Evolutionary conservation across 352 stramenopile species (phyloP), one percentile per base, ranked within the genome.

Genomic region (Globisporangium ultimum): DNA sequence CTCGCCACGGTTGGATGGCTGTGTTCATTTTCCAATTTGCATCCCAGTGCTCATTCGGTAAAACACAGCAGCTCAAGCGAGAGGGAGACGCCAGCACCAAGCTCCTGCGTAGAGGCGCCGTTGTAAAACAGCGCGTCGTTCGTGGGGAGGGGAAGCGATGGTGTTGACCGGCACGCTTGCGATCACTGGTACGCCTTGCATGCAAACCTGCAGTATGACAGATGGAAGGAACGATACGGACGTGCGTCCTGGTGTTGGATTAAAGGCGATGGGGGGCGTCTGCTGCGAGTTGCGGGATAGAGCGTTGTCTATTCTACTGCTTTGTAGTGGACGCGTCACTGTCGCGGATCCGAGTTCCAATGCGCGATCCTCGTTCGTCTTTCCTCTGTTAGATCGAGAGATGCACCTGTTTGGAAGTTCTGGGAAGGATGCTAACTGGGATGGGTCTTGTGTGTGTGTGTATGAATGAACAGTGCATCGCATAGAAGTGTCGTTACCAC

Each of bases 21-120:
- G 2, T 36, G 28, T 34, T 73, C 72, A 80, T 78, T 80, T 76
- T 60, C 66, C 18, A 72, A 68, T 80, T 74, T 61, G 67, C 56
- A 55, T 53, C 12, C 61, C 54, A 56, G 47, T 52, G 47, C 47
- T 18, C 40, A 45, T 45, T 45, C 40, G 40, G 40, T n/a, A 18
- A 45, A 45, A 45, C 40, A 45, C 40, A 45, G 40, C 40, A n/a
- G 6, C 12, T 2, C 2, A n/a, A 52, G 47, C 11, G 64, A 58
- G 55, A 61, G 41, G 38, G 73, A 69, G 64, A 73, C 68, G 50
- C 47, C 42, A 60, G 54, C 48, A 55, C 14, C 47, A 52, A 45
- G 40, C 40, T 15, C 28, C 28, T 36, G 28, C 28, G 28, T 36
- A 36, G 28, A 36, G 28, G 28, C 28, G 28, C 28, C 28, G 28